Conservation (phyloP, 2,329 filamentous ascomycete genomes). For the Colletotrichum musae region DNA sequence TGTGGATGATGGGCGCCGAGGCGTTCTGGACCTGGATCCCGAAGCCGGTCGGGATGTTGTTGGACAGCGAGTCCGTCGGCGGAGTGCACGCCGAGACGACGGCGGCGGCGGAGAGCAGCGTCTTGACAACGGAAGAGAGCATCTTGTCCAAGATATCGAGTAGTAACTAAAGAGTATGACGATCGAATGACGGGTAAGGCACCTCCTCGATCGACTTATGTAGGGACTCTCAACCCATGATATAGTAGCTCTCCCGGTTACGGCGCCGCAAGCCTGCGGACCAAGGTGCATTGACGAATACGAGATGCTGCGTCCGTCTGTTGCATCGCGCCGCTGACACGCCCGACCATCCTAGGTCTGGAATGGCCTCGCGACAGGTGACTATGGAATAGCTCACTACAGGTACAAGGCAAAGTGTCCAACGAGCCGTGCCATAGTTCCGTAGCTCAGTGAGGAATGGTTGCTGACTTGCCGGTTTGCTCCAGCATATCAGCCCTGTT, state of each 20-base stretch:
- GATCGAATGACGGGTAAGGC: too few species aligned
- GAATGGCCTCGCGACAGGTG: not conserved
- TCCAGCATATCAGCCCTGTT: slow-evolving; percentile 21
- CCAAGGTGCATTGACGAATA: slow-evolving; percentile 37
- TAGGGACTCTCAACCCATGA: not conserved
- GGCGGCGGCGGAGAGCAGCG: slow-evolving; percentile 43
- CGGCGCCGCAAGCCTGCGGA: slow-evolving; percentile 5
- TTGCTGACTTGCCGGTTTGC: not conserved
- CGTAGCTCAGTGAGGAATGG: too few species aligned
- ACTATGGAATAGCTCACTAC: too few species aligned
- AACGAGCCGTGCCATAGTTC: too few species aligned
- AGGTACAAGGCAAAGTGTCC: too few species aligned
- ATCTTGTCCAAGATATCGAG: not conserved
- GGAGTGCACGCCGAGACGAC: slow-evolving; percentile 49
- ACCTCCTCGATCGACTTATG: not conserved
- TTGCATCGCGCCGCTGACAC: slow-evolving; percentile 23
- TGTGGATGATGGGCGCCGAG: slow-evolving; percentile 52
- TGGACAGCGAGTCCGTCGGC: slow-evolving; percentile 47
- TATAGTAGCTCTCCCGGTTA: slow-evolving; percentile 1
- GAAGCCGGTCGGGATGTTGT: slow-evolving; percentile 53
- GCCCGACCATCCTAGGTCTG: not conserved
- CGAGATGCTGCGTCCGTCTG: slow-evolving; percentile 21
- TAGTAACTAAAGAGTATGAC: too few species aligned
- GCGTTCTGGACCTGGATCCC: slow-evolving; percentile 56
- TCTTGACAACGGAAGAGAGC: slow-evolving; percentile 3